phyloP scores from a whole-genome alignment of 352 stramenopile species.

The Phytophthora constricta region DNA sequence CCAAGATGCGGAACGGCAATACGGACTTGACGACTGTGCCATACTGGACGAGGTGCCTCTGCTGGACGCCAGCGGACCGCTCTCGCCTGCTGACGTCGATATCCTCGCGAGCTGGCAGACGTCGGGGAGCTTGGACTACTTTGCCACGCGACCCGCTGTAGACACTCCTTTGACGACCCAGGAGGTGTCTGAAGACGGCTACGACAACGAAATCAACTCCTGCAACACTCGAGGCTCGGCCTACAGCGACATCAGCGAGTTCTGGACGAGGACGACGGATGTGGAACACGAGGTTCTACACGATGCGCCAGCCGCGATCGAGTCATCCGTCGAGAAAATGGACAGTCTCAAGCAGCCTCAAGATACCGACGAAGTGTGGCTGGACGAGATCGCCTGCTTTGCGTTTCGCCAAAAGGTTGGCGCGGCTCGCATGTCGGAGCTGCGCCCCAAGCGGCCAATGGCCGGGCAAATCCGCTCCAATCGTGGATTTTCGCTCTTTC shows the following conservation, averaged over 20 bases:
- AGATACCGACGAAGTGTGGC: constrained; percentile 22
- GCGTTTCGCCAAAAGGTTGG: constrained; percentile 25
- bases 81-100: constrained; percentile 28
- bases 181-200: too few relatives aligned
- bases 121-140: constrained; percentile 35
- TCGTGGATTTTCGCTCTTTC: constrained; percentile 11
- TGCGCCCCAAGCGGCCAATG: constrained; percentile 2
- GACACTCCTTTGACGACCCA: constrained; percentile 5
- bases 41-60: constrained; percentile 25
- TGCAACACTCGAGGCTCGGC: constrained; percentile 9
- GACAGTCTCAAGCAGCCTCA: background rate
- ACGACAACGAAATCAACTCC: constrained; percentile 3
- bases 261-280: constrained; percentile 33
- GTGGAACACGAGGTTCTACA: constrained; percentile 14
- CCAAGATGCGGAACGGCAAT: constrained; percentile 9
- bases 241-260: constrained; percentile 39
- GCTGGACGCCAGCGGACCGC: constrained; percentile 26
- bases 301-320: background rate
- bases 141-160: constrained; percentile 17
- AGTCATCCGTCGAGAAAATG: background rate
- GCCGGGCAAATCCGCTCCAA: constrained; percentile 5
- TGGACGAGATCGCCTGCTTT: constrained; percentile 32
- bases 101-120: constrained; percentile 43
- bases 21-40: background rate
- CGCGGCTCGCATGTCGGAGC: constrained; percentile 11